These are phyloP conservation scores for Fusarium goolgardi DNA, from an alignment of 2,329 filamentous ascomycete genomes.

Conservation along the genomic window DNA sequence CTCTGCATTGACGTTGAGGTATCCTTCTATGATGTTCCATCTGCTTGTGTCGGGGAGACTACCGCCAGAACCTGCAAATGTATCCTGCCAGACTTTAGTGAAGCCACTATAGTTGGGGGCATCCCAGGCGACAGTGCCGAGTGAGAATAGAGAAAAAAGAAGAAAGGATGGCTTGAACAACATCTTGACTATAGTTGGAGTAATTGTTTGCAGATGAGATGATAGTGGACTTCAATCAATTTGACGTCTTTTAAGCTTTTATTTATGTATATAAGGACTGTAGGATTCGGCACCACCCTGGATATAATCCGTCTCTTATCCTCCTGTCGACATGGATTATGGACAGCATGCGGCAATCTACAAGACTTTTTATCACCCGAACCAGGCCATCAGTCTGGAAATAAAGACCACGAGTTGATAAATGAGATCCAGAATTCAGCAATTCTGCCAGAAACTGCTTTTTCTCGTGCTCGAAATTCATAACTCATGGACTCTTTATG, in stretches of 20 bases:
- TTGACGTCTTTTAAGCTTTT: background rate
- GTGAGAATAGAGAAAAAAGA: background rate
- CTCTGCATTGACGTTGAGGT: slow-evolving; percentile 61
- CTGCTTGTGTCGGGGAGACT: slow-evolving; percentile 51
- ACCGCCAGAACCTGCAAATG: slow-evolving; percentile 57
- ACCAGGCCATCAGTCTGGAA: background rate
- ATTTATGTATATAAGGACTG: background rate
- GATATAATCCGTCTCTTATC: background rate
- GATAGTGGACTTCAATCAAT: background rate
- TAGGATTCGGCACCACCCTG: background rate
- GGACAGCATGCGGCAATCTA: background rate
- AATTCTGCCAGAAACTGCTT: rapidly evolving
- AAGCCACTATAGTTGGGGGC: slow-evolving; percentile 56
- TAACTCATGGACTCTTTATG: background rate
- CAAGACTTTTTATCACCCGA: background rate
- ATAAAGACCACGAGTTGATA: background rate
- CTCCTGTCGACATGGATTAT: background rate
- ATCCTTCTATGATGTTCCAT: slow-evolving; percentile 59
- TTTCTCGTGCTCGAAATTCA: background rate
- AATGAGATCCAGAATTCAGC: rapidly evolving
- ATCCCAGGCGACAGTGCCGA: slow-evolving; percentile 27
- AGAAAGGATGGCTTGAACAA: slow-evolving; percentile 2
- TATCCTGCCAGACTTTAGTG: slow-evolving; percentile 58
- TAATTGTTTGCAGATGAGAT: background rate
- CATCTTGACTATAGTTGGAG: background rate